Conservation (phyloP, 2,329 filamentous ascomycete genomes). For the Boeremia lycopersici region DNA sequence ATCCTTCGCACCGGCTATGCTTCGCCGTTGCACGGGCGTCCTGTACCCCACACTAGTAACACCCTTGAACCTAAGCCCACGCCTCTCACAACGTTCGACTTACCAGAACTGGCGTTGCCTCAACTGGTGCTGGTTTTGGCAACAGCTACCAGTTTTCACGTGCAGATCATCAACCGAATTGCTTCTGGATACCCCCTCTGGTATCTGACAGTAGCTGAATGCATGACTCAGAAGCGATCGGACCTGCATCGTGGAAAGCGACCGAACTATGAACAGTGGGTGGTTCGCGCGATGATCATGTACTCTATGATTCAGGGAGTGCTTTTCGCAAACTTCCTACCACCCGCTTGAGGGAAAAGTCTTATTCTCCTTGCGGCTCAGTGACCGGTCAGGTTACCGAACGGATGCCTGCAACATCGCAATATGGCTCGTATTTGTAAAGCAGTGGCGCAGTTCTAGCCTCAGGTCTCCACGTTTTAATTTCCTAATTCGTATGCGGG, state of each 20-base stretch:
- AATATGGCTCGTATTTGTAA: neutral
- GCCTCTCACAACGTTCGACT: conserved; percentile 12
- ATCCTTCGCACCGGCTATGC: conserved; percentile 51
- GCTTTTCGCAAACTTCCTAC: conserved; percentile 87
- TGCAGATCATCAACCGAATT: conserved; percentile 90
- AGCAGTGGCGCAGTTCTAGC: neutral
- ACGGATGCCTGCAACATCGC: neutral
- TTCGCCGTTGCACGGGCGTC: conserved; percentile 39
- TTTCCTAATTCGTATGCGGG: neutral
- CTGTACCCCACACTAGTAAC: conserved; percentile 22
- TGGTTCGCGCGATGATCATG: conserved; percentile 66
- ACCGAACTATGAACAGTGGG: conserved; percentile 18
- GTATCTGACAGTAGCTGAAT: conserved; percentile 77
- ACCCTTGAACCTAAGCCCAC: conserved; percentile 10
- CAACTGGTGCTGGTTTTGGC: conserved; percentile 75
- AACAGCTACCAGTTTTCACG: conserved; percentile 82
- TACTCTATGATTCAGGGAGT: conserved; percentile 84
- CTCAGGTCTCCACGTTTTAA: neutral
- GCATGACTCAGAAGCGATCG: conserved; percentile 19
- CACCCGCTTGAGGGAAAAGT: conserved; percentile 65
- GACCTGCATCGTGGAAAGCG: neutral
- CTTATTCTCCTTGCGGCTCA: neutral
- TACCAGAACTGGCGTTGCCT: conserved; percentile 65
- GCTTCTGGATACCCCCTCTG: conserved; percentile 87
- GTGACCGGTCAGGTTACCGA: too few relatives aligned